Percentiles rank a stretch among this genome's conserved stretches.
Conservation (phyloP, 371 early-diverging fungal genomes). For the Rhizopus arrhizus region DNA sequence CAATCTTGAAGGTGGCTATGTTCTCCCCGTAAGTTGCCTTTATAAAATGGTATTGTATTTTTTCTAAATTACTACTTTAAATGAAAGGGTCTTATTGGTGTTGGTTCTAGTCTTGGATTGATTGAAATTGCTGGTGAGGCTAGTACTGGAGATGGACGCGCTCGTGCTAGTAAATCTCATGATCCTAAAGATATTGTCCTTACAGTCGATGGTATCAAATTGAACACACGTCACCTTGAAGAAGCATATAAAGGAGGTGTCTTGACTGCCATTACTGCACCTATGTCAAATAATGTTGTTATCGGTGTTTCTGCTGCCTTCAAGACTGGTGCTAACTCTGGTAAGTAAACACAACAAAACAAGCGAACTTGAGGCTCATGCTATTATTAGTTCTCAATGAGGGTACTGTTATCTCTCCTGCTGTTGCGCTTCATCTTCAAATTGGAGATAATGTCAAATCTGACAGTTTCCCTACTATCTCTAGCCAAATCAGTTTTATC, state of each 20-base stretch:
- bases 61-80: not conserved
- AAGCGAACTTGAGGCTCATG: not conserved
- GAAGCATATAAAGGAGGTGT: constrained; percentile 65
- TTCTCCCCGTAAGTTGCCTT: constrained; percentile 39
- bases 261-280: constrained; percentile 52
- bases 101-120: constrained; percentile 54
- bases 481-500: constrained; percentile 66
- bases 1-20: constrained; percentile 44
- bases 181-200: constrained; percentile 35
- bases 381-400: constrained; percentile 19
- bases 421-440: constrained; percentile 67
- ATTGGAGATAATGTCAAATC: constrained; percentile 58
- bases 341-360: constrained; percentile 16
- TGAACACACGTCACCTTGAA: constrained; percentile 55
- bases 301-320: constrained; percentile 57
- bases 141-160: constrained; percentile 54
- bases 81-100: constrained; percentile 44
- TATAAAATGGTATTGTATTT: not conserved
- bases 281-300: constrained; percentile 40
- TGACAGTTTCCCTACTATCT: constrained; percentile 55
- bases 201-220: constrained; percentile 59
- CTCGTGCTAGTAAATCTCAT: constrained; percentile 14
- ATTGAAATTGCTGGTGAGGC: constrained; percentile 56
- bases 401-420: constrained; percentile 36
- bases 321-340: constrained; percentile 47